Conservation (phyloP, 2,329 filamentous ascomycete species). For the Cercospora zeina region DNA sequence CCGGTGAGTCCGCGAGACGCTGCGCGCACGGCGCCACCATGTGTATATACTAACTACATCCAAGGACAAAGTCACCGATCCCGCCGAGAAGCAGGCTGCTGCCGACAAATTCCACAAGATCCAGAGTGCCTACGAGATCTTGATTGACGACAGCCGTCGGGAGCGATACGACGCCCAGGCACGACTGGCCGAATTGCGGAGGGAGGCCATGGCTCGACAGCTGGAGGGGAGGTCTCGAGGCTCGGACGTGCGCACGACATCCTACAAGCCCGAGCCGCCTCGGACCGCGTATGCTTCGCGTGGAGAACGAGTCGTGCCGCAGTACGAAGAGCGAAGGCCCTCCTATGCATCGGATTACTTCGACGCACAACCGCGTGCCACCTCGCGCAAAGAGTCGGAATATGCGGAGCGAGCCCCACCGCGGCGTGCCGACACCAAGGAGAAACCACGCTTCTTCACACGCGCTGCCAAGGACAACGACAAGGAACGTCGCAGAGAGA, state of each 20-base stretch:
- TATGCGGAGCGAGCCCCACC: conserved; percentile 38
- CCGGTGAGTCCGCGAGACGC: conserved; percentile 32
- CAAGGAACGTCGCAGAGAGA: conserved; percentile 43
- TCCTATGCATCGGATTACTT: conserved; percentile 40
- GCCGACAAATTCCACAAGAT: conserved; percentile 88
- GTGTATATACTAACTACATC: background rate
- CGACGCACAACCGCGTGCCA: conserved; percentile 39
- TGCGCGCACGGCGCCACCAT: background rate
- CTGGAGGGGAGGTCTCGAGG: conserved; percentile 24
- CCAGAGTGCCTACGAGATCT: conserved; percentile 87
- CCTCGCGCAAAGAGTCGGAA: conserved; percentile 44
- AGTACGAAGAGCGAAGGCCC: conserved; percentile 40
- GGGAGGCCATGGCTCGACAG: conserved; percentile 51
- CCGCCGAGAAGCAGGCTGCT: conserved; percentile 72
- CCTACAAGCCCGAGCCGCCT: conserved; percentile 23
- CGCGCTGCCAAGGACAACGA: conserved; percentile 39
- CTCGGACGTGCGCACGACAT: conserved; percentile 22
- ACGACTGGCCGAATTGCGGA: conserved; percentile 65
- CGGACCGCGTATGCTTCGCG: conserved; percentile 22
- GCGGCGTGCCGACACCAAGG: conserved; percentile 31
- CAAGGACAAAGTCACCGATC: conserved; percentile 63
- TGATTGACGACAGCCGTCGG: conserved; percentile 74
- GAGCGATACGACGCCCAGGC: conserved; percentile 76
- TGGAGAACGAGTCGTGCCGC: conserved; percentile 28
- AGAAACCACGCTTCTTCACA: conserved; percentile 20